Evolutionary conservation across 2,329 filamentous ascomycete species (phyloP).

Genomic region (Paecilomyces sp.): DNA sequence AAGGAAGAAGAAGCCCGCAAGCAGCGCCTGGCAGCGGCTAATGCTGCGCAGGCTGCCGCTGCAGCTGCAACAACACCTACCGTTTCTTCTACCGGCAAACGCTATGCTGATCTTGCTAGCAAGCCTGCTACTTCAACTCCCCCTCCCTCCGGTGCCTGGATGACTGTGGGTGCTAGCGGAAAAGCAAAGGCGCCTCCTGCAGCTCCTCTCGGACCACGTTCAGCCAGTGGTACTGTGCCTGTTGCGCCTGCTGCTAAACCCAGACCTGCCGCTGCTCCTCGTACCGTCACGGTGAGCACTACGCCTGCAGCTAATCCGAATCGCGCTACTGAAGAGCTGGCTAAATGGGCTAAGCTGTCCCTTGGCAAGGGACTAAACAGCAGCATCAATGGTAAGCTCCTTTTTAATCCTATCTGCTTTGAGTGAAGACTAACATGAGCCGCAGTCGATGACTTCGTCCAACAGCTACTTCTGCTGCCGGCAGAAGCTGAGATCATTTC

Average conservation of each 20-base stretch:
- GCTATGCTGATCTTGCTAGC: slow-evolving; percentile 88
- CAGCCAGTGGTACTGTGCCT: slow-evolving; percentile 38
- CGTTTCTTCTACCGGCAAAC: slow-evolving; percentile 58
- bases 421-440: slow-evolving; percentile 24
- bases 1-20: slow-evolving; percentile 91
- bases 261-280: slow-evolving; percentile 49
- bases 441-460: slow-evolving; percentile 72
- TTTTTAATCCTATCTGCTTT: background rate
- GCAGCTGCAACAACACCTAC: slow-evolving; percentile 29
- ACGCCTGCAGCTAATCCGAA: slow-evolving; percentile 38
- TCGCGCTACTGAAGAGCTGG: slow-evolving; percentile 82
- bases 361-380: slow-evolving; percentile 66
- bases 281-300: slow-evolving; percentile 42
- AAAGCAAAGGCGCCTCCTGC: slow-evolving; percentile 70
- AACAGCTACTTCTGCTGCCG: slow-evolving; percentile 67
- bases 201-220: slow-evolving; percentile 38
- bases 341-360: slow-evolving; percentile 81
- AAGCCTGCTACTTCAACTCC: slow-evolving; percentile 51
- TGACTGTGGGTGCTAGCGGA: slow-evolving; percentile 87
- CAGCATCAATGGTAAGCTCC: slow-evolving; percentile 56
- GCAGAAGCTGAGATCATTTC: slow-evolving; percentile 74
- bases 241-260: slow-evolving; percentile 38
- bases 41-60: slow-evolving; percentile 41
- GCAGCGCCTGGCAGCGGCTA: slow-evolving; percentile 56
- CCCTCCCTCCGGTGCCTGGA: slow-evolving; percentile 63